Percentiles rank a stretch among this genome's conserved stretches.
Conservation (phyloP, 2,329 filamentous ascomycete genomes). For the Fusarium aywerte region DNA sequence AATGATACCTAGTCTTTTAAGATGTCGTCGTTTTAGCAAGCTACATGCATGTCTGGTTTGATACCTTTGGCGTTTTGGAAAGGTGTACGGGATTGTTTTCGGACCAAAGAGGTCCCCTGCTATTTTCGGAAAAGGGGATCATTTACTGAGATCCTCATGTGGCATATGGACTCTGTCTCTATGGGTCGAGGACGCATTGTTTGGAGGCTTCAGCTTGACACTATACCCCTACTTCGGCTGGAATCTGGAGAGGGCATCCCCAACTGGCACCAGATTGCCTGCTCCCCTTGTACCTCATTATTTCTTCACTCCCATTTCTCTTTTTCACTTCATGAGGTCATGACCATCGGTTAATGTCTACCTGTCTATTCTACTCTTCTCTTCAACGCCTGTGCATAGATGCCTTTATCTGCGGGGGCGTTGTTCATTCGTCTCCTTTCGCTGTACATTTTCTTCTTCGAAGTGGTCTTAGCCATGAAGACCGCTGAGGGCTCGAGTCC, state of each 20-base stretch:
- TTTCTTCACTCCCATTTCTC: slow-evolving; percentile 26
- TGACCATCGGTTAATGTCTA: slow-evolving; percentile 52
- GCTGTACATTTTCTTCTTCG: slow-evolving; percentile 49
- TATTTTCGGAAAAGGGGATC: slow-evolving; percentile 35
- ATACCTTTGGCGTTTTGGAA: slow-evolving; percentile 53
- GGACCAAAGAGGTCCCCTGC: slow-evolving; percentile 32
- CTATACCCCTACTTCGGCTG: slow-evolving; percentile 39
- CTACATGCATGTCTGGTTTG: slow-evolving; percentile 46
- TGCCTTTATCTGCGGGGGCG: slow-evolving; percentile 31
- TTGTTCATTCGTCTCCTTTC: slow-evolving; percentile 29
- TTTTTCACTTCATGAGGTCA: slow-evolving; percentile 49
- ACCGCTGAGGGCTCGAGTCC: slow-evolving; percentile 33
- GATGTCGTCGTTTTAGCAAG: slow-evolving; percentile 45
- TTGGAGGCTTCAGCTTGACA: slow-evolving; percentile 22
- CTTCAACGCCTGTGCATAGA: slow-evolving; percentile 25
- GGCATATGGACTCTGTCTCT: slow-evolving; percentile 19
- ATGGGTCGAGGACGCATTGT: slow-evolving; percentile 13
- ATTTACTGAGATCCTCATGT: slow-evolving; percentile 25
- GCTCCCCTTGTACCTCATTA: slow-evolving; percentile 22
- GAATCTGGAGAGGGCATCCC: slow-evolving; percentile 34
- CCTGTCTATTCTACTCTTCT: slow-evolving; percentile 44
- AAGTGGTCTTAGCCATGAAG: slow-evolving; percentile 45
- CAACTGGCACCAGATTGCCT: slow-evolving; percentile 12
- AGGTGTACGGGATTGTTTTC: slow-evolving; percentile 44
- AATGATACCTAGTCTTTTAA: slow-evolving; percentile 16